phyloP scores from a whole-genome alignment of 306 rosid species.

The Leucaena leucocephala region DNA sequence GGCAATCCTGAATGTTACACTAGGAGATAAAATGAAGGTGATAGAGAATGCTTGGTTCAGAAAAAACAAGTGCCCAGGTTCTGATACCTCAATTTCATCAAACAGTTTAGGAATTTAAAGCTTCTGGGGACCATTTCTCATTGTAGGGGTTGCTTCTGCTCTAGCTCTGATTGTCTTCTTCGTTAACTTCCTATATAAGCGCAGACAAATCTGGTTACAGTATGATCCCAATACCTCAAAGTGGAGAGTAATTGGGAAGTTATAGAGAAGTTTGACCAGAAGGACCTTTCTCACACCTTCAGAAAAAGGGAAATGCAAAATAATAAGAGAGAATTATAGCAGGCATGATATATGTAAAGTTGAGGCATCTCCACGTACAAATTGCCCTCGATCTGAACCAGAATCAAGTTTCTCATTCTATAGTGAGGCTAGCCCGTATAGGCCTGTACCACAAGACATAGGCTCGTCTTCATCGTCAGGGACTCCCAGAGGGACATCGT shows the following conservation, averaged over 20 bases:
- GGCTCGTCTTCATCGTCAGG: slow-evolving; percentile 21
- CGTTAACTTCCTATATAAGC: slow-evolving; percentile 36
- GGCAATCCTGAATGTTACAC: slow-evolving; percentile 55
- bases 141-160: slow-evolving; percentile 42
- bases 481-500: slow-evolving; percentile 31
- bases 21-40: slow-evolving; percentile 50
- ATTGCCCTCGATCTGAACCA: neutral
- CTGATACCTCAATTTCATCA: slow-evolving; percentile 39
- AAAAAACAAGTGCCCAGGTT: slow-evolving; percentile 29
- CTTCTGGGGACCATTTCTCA: slow-evolving; percentile 65
- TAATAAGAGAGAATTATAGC: slow-evolving; percentile 5
- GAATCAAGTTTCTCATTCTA: neutral
- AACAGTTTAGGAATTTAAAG: slow-evolving; percentile 52
- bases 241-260: slow-evolving; percentile 31
- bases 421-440: neutral
- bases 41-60: slow-evolving; percentile 54
- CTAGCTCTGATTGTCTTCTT: slow-evolving; percentile 39
- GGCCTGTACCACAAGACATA: neutral
- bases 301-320: slow-evolving; percentile 28
- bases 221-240: slow-evolving; percentile 26
- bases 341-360: neutral
- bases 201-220: slow-evolving; percentile 29
- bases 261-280: slow-evolving; percentile 39
- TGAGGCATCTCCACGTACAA: neutral
- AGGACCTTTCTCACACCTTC: slow-evolving; percentile 52